Base-by-base conservation (phyloP, 1,139 yeast species). In the Yamadazyma diddensiae region DNA sequence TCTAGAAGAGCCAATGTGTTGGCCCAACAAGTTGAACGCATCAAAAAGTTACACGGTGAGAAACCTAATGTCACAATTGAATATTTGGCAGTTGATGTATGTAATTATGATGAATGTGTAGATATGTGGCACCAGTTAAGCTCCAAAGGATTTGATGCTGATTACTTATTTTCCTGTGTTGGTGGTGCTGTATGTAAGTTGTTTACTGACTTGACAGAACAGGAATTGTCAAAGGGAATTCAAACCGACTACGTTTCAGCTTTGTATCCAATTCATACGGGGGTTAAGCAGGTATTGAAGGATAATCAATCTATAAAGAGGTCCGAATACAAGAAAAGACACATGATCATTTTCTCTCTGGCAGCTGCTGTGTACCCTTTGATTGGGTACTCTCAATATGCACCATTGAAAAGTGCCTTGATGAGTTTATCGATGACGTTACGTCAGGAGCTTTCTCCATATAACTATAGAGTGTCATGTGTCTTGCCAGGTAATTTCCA, bases 381-480 rank as follows among this genome's bases (percentile, higher is more conserved):
- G 50, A 84, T 88, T 30, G 99, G 99, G 0, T 94, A 94, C 54
- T 69, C 79, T 0, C 92, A 87, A 47, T 94, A 94, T 52, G 92
- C 92, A 0, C 98, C 99, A 1, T 59, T 80, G 46, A 94, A 94
- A 56, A 79, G 87, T 0, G 96, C 97, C 0, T 55, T 92, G 8
- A 70, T 85, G 45, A 66, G 94, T 0, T 62, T 94, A 21, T 81
- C 90, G 0, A 82, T 82, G 31, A 68, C 83, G 5, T 59, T 92
- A 34, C 76, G 96, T 38, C 97, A 90, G 47, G 99, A 94, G 53
- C 69, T 86, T 37, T 54, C 70, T 1, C 81, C 82, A 2, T 82
- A 77, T 48, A 75, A 81, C 40, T 78, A 80, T 44, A 61, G 80
- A 30, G 75, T 83, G 0, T 64, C 77, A 3, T 62, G 71, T 46